These are phyloP conservation scores for Bretziella fagacearum DNA, from an alignment of 2,329 filamentous ascomycete genomes.

Conservation along the genomic window DNA sequence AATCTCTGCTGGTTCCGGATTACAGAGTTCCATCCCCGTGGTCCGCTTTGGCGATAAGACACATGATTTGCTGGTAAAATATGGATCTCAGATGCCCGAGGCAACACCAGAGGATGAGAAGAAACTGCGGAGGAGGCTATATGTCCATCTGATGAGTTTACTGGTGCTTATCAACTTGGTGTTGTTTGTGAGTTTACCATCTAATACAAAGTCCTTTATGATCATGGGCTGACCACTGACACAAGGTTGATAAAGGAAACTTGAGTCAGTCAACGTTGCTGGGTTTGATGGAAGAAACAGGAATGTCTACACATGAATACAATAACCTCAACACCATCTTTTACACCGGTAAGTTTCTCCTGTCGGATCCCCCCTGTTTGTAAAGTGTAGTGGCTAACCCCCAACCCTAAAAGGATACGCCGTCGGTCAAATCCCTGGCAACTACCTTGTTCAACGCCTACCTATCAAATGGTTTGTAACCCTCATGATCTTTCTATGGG, in stretches of 20 bases:
- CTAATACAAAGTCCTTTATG: neutral
- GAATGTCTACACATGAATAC: constrained; percentile 23
- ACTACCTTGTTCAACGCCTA: constrained; percentile 4
- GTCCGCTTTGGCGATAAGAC: neutral
- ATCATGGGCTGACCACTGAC: neutral
- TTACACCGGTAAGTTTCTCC: constrained; percentile 32
- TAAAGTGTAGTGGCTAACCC: neutral
- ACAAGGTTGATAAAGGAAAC: constrained; percentile 7
- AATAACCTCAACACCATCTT: constrained; percentile 34
- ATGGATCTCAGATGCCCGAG: constrained; percentile 2
- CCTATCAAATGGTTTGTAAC: constrained; percentile 1
- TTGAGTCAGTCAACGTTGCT: constrained; percentile 7
- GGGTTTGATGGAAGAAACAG: constrained; percentile 9
- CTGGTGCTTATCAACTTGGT: constrained; percentile 1
- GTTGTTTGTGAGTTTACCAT: constrained; percentile 4
- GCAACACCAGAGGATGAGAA: constrained; percentile 1
- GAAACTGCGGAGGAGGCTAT: constrained; percentile 2
- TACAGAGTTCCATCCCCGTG: neutral
- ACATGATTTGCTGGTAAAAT: neutral
- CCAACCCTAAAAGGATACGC: neutral
- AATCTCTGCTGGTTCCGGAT: neutral
- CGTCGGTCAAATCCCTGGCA: constrained; percentile 8
- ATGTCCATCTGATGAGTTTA: neutral
- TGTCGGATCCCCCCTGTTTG: constrained; percentile 17
- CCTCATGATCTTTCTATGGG: constrained; percentile 12